phyloP scores from a whole-genome alignment of 1,284 basidiomycete genomes.

The Leccinum ponderosum region DNA sequence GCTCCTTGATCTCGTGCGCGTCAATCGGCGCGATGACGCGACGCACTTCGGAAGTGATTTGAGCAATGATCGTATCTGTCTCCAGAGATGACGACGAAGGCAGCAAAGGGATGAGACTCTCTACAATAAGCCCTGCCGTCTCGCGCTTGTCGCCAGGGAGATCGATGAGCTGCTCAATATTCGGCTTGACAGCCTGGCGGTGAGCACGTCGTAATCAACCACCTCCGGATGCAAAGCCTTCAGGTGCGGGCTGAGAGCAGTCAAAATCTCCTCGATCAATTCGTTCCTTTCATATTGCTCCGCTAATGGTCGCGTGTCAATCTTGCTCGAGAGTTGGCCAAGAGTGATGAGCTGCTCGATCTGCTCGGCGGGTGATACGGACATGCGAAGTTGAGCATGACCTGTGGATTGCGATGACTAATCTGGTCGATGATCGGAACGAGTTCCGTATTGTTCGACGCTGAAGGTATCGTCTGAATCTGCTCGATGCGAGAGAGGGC shows the following conservation, averaged over 20 bases:
- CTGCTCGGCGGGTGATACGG: too few species aligned
- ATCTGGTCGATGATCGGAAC: slow-evolving; percentile 54
- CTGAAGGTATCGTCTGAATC: slow-evolving; percentile 18
- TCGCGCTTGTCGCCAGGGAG: slow-evolving; percentile 83
- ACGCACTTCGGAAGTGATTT: slow-evolving; percentile 67
- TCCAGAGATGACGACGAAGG: slow-evolving; percentile 52
- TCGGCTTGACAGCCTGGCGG: slow-evolving; percentile 79
- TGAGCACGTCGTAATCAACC: slow-evolving; percentile 76
- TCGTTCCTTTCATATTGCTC: slow-evolving; percentile 49
- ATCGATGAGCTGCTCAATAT: slow-evolving; percentile 83
- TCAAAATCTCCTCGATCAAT: slow-evolving; percentile 59
- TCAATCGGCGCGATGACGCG: slow-evolving; percentile 72
- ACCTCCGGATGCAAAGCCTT: slow-evolving; percentile 57
- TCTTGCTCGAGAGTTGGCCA: slow-evolving; percentile 57
- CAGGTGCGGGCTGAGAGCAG: slow-evolving; percentile 61
- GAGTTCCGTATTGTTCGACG: slow-evolving; percentile 31
- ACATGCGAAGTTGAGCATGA: slow-evolving; percentile 44
- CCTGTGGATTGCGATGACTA: slow-evolving; percentile 52
- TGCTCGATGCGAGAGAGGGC: slow-evolving; percentile 43
- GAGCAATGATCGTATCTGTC: slow-evolving; percentile 51
- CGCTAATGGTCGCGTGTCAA: slow-evolving; percentile 49
- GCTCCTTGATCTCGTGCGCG: slow-evolving; percentile 81
- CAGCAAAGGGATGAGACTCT: slow-evolving; percentile 68
- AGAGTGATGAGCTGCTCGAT: slow-evolving; percentile 37
- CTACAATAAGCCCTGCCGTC: slow-evolving; percentile 76